Base-by-base conservation (phyloP, 2,329 filamentous ascomycete genomes). In the Ophiostoma australiae region DNA sequence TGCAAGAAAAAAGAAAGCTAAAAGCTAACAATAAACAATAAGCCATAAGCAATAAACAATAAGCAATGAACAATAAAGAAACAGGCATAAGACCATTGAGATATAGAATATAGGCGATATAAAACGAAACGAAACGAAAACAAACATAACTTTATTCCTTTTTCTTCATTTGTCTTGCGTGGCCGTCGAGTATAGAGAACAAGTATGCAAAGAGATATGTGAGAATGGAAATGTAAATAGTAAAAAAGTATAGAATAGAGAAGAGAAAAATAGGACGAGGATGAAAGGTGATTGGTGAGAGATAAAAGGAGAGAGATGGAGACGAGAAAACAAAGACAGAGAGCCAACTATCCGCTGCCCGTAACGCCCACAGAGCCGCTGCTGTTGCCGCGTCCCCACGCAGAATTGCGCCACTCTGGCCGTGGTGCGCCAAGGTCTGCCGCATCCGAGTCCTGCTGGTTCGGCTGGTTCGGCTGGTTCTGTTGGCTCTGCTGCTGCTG, bases 391-490 rank as follows among this genome's bases (percentile, higher is more conserved):
- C 83, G 83, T 37, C 80, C 82, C 82, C 82, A 86, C 52, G 80
- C 84, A 23, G 86, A 88, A 76, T 86, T 87, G 44, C 86, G 83
- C 85, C 86, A 88, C 72, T 87, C 84, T 70, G 83, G 81, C 66
- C 83, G 83, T 72, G 83, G 83, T n/a, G 41, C 11, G 17, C 39
- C 27, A 15, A 55, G 13, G n/a, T 67, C 44, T 35, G 20, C 66
- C 27, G 13, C 41, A 7, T 15, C 41, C 55, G 41, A 15, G 23
- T n/a, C 13, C 17, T 33, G 35, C 33, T 66, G 63, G 0, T 20
- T 31, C 17, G 55, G 69, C 0, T 44, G 67, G 6, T 3, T 68
- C 4, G 41, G 67, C 1, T 67, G 44, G 33, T 61, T 68, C 11
- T 68, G 65, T 20, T 61, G 68, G 10, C 52, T 67, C 81, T 61